Conservation (phyloP, 208 protist genomes). For the Blechomonas ayalai region DNA sequence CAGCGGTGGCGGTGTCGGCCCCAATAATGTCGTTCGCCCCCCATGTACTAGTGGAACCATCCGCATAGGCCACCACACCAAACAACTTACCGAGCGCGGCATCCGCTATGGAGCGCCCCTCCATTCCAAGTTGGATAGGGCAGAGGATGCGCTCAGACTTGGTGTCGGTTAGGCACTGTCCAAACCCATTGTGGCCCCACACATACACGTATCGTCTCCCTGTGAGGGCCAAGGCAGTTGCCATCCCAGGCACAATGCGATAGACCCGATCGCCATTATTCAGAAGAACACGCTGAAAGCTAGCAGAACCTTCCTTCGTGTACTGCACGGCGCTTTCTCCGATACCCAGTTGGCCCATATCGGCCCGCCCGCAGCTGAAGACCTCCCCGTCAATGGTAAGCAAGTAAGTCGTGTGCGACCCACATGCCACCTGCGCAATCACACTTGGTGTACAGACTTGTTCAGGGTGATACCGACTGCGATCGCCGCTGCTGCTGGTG, state of each 20-base stretch:
- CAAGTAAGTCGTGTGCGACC: constrained; percentile 21
- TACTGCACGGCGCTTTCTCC: constrained; percentile 10
- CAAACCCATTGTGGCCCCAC: constrained; percentile 71
- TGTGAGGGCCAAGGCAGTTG: constrained; percentile 31
- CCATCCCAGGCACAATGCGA: constrained; percentile 28
- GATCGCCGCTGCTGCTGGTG: background rate
- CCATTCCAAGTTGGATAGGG: constrained; percentile 23
- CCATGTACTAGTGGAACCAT: constrained; percentile 53
- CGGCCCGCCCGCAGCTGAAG: constrained; percentile 23
- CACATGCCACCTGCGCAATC: constrained; percentile 15
- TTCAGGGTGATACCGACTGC: background rate
- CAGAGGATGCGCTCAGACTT: constrained; percentile 9
- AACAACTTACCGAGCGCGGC: constrained; percentile 48
- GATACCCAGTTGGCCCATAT: constrained; percentile 50
- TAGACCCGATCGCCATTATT: constrained; percentile 24
- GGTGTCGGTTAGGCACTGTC: constrained; percentile 46
- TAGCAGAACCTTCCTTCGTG: constrained; percentile 4
- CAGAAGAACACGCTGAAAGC: constrained; percentile 20
- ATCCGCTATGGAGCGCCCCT: constrained; percentile 17
- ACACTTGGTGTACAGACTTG: background rate
- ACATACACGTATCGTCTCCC: constrained; percentile 30
- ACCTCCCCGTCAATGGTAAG: constrained; percentile 23
- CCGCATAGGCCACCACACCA: constrained; percentile 31
- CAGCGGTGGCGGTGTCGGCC: too few species aligned
- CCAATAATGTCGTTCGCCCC: constrained; percentile 45